These are phyloP conservation scores for Sistotremastrum suecicum DNA, from an alignment of 768 basidiomycete genomes.

Conservation along the genomic window DNA sequence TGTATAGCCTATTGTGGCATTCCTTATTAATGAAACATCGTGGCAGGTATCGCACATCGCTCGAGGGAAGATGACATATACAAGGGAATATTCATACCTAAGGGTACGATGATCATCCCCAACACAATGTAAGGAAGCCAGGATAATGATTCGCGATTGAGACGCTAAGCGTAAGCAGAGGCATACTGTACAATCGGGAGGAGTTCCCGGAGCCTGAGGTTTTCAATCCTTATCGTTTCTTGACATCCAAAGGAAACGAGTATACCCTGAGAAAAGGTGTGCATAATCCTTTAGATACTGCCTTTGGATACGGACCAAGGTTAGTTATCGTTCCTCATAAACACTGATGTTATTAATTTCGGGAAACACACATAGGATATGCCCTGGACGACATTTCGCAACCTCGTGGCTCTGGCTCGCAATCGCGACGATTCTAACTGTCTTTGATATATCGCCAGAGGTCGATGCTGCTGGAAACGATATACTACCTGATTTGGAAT, in stretches of 20 bases:
- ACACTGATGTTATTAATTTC: slow-evolving; percentile 2
- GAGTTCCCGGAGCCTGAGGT: slow-evolving; percentile 30
- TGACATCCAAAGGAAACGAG: slow-evolving; percentile 18
- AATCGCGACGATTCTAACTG: slow-evolving; percentile 28
- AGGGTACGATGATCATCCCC: no score
- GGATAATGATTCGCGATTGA: not conserved
- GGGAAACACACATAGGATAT: slow-evolving; percentile 14
- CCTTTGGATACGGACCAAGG: no score
- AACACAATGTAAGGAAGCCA: no score
- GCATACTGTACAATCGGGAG: no score
- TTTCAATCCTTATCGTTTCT: slow-evolving; percentile 42
- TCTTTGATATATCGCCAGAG: slow-evolving; percentile 26
- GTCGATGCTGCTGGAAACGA: slow-evolving; percentile 9
- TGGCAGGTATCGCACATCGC: no score
- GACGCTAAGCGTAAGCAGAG: not conserved
- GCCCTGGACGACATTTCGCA: slow-evolving; percentile 33
- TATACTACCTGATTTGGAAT: slow-evolving; percentile 1
- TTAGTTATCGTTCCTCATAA: no score
- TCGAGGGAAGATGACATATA: no score
- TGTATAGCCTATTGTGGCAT: no score
- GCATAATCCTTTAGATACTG: no score
- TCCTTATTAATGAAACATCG: no score
- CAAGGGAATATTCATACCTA: no score
- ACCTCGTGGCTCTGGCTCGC: slow-evolving; percentile 32
- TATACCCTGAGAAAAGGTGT: slow-evolving; percentile 10